Evolutionary conservation across 2,329 filamentous ascomycete genomes (phyloP), one percentile per base, ranked within the genome.

Genomic region (Westerdykella sp.): DNA sequence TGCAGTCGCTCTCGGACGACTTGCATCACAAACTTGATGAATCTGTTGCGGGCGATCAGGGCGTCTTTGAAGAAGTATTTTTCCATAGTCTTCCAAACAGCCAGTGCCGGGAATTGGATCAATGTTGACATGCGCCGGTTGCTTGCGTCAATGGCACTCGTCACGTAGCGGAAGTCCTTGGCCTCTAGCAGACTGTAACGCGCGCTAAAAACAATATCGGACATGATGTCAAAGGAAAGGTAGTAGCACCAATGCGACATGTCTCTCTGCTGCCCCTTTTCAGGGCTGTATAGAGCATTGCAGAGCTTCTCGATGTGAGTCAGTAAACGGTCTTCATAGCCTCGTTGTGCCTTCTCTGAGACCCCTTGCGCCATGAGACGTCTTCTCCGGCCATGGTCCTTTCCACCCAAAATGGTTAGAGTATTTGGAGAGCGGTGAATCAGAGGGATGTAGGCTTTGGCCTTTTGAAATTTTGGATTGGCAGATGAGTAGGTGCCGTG

Each of bases 211-310:
- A 51, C 56, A 6, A 69, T 52, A 32, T 68, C 65, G n/a, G 65
- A 66, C 63, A 74, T 72, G 32, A 73, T 59, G 41, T 74, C 71
- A 46, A 72, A 67, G 35, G 64, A 58, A 39, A 73, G 56, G 46
- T 61, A 70, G 42, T 64, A 46, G 63, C 56, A 48, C 55, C 63
- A 66, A 15, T 61, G 50, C 5, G 63, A 59, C 59, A 74, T 68
- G 41, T 74, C 65, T 32, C 62, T 50, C 12, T 65, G 48, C 14
- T 43, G 28, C 35, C 59, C 59, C 65, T 14, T 21, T 15, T 36
- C 35, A 14, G 28, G 25, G 6, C 6, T 35, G 25, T 42, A n/a
- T 13, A 36, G 16, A 15, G 31, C 9, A 14, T 36, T 25, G 34
- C 40, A 42, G n/a, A 42, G 37, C 10, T 14, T 28, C 6, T 30